These are phyloP conservation scores for Colletotrichum euphorbiae DNA, from an alignment of 2,329 filamentous ascomycete genomes.

Conservation along the genomic window DNA sequence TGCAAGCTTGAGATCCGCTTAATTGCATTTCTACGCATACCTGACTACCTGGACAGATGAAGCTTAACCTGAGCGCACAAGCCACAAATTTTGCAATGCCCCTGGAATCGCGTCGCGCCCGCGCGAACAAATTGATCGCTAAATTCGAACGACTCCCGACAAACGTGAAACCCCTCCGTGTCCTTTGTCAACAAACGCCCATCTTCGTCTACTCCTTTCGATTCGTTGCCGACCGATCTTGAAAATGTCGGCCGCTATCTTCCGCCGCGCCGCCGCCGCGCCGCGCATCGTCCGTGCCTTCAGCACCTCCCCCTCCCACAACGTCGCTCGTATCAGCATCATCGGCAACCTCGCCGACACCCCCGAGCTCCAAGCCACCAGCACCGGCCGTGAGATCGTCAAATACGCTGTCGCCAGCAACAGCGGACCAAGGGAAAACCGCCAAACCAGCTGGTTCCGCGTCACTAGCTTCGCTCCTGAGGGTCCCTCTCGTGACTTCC, in stretches of 20 bases:
- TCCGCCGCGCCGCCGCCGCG: conserved; percentile 63
- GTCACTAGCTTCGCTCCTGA: conserved; percentile 78
- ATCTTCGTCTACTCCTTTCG: conserved; percentile 13
- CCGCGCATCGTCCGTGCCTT: conserved; percentile 74
- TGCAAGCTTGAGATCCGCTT: too few relatives aligned
- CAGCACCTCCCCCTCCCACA: conserved; percentile 74
- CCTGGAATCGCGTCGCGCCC: conserved; percentile 23
- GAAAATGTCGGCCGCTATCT: conserved; percentile 60
- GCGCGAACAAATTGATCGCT: conserved; percentile 11
- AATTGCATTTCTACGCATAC: too few relatives aligned
- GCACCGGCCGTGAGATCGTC: conserved; percentile 78
- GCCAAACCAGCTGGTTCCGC: conserved; percentile 86
- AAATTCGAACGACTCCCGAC: too few relatives aligned
- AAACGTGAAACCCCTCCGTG: background rate
- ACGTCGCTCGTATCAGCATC: conserved; percentile 84
- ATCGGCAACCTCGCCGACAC: conserved; percentile 85
- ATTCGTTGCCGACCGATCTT: background rate
- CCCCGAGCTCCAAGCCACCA: conserved; percentile 80
- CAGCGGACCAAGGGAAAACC: conserved; percentile 74
- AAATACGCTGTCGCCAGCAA: conserved; percentile 81
- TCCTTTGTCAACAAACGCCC: background rate
- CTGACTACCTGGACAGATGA: too few relatives aligned
- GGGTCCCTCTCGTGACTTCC: conserved; percentile 76
- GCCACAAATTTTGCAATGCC: too few relatives aligned
- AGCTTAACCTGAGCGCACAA: too few relatives aligned